Conservation (phyloP, 257 asterid species). For the Capsicum rhomboideum region DNA sequence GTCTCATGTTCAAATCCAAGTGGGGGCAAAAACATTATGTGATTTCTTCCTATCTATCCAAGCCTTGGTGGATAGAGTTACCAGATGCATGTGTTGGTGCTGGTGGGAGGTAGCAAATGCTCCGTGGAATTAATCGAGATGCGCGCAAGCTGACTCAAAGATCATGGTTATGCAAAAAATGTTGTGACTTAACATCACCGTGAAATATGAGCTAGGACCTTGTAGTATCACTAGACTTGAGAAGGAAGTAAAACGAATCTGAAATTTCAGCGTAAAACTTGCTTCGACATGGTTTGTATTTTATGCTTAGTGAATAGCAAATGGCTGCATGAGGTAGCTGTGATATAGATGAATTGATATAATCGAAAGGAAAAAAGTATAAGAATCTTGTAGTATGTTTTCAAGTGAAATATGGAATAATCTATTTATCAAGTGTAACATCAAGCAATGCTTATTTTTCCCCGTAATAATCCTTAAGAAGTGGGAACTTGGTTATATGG, state of each 20-base stretch:
- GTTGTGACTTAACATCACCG: neutral
- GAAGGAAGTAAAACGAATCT: neutral
- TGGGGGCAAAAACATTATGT: neutral
- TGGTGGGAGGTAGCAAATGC: neutral
- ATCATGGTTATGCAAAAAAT: neutral
- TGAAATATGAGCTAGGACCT: neutral
- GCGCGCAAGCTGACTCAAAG: neutral
- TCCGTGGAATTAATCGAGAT: neutral
- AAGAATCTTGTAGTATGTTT: neutral
- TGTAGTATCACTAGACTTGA: neutral
- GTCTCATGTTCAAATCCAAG: neutral
- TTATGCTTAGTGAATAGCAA: neutral
- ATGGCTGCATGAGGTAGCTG: neutral
- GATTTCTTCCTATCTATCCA: neutral
- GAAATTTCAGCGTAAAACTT: neutral
- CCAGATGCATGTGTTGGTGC: neutral
- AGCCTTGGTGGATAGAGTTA: neutral
- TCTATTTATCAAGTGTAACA: neutral
- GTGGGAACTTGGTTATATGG: neutral
- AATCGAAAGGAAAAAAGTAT: neutral
- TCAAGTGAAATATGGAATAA: neutral
- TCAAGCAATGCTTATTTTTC: neutral
- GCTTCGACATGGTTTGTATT: neutral
- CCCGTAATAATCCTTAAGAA: neutral
- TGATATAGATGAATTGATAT: neutral